Conservation (phyloP, 202 grass and related monocot species). For the Panicum virgatum region DNA sequence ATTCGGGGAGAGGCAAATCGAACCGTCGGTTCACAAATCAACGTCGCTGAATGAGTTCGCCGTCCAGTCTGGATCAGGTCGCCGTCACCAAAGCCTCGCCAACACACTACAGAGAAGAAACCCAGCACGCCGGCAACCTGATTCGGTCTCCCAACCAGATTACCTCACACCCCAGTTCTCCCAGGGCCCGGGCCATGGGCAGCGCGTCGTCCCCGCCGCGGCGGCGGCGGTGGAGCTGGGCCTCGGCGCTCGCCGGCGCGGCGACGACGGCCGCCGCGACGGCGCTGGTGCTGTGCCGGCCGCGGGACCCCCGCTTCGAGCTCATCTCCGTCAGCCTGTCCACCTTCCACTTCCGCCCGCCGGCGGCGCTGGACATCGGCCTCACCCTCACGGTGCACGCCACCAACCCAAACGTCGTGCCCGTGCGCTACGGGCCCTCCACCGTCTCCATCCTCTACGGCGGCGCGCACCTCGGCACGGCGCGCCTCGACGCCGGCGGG, state of each 20-base stretch:
- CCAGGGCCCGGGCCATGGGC: constrained; percentile 17
- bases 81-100: not conserved
- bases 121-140: not conserved
- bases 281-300: constrained; percentile 46
- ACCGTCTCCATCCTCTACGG: constrained; percentile 72
- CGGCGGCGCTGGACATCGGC: constrained; percentile 65
- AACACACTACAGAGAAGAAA: not conserved
- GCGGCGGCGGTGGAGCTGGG: constrained; percentile 58
- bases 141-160: not conserved
- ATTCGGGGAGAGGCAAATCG: not conserved
- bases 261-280: constrained; percentile 48
- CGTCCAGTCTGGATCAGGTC: not conserved
- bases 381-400: constrained; percentile 84
- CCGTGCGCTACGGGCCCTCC: constrained; percentile 64
- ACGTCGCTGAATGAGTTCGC: not conserved
- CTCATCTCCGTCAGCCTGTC: constrained; percentile 82
- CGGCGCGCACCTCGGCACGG: constrained; percentile 67
- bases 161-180: no score
- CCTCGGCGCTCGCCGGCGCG: constrained; percentile 65
- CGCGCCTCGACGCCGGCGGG: constrained; percentile 59
- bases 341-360: constrained; percentile 68
- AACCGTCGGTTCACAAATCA: not conserved
- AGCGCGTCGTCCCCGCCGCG: constrained; percentile 16
- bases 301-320: constrained; percentile 68
- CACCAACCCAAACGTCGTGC: constrained; percentile 78